phyloP scores from a whole-genome alignment of 1,139 yeast genomes.

The Yamadazyma taylorii region DNA sequence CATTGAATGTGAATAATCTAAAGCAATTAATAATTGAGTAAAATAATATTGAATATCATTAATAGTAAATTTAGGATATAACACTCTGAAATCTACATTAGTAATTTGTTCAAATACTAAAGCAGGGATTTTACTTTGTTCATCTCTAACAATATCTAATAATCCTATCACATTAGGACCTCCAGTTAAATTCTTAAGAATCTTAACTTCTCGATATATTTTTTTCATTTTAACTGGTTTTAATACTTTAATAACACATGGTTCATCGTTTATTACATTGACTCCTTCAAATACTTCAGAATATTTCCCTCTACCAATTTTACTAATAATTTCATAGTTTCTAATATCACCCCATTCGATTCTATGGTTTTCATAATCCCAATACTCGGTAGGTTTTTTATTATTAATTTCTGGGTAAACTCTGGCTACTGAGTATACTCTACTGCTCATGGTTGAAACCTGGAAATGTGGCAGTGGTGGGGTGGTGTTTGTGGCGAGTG shows the following conservation, averaged over 20 bases:
- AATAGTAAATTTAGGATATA: conserved; percentile 66
- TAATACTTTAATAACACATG: conserved; percentile 70
- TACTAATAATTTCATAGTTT: conserved; percentile 85
- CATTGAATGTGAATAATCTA: conserved; percentile 78
- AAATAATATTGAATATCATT: conserved; percentile 69
- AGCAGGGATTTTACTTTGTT: conserved; percentile 71
- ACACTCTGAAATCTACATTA: conserved; percentile 69
- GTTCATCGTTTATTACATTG: conserved; percentile 46
- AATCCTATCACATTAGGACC: conserved; percentile 73
- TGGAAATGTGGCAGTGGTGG: no score
- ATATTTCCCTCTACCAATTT: conserved; percentile 96
- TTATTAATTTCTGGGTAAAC: conserved; percentile 88
- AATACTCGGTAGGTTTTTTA: conserved; percentile 77
- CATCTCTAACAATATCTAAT: conserved; percentile 75
- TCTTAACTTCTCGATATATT: conserved; percentile 74
- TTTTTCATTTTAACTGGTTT: conserved; percentile 82
- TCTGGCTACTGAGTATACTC: conserved; percentile 70
- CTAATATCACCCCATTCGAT: conserved; percentile 73
- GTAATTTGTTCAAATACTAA: conserved; percentile 69
- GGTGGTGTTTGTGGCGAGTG: no score
- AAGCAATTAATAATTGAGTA: conserved; percentile 65
- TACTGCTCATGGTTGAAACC: conserved; percentile 4
- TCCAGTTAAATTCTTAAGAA: conserved; percentile 69
- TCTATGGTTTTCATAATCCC: conserved; percentile 84
- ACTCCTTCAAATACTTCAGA: conserved; percentile 89